Percentiles rank a stretch among this genome's conserved stretches.
These are phyloP conservation scores for Adansonia gregorii DNA, from an alignment of 441 rosid genomes.

Conservation along the genomic window DNA sequence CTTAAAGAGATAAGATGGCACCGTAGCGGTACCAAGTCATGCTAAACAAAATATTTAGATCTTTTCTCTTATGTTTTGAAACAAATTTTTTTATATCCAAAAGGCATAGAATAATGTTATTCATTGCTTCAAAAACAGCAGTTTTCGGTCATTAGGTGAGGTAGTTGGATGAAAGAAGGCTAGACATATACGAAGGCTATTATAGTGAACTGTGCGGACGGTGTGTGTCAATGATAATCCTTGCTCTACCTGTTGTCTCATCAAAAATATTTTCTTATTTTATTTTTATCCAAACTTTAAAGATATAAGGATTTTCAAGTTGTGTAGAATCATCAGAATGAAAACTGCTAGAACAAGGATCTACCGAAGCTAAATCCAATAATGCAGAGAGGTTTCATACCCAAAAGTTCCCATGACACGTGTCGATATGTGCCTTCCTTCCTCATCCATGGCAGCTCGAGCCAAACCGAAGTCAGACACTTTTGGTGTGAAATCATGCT, in stretches of 20 bases:
- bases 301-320: conserved; percentile 2
- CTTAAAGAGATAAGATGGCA: background rate
- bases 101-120: background rate
- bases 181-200: background rate
- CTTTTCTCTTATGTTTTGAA: background rate
- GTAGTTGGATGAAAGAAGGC: background rate
- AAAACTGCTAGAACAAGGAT: background rate
- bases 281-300: background rate
- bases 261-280: background rate
- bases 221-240: background rate
- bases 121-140: background rate
- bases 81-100: background rate
- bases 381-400: conserved; percentile 34
- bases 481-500: conserved; percentile 88
- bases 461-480: conserved; percentile 97
- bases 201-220: background rate
- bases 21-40: background rate
- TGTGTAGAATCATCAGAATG: background rate
- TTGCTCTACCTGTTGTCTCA: background rate
- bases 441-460: conserved; percentile 87
- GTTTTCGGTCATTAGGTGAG: background rate
- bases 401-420: conserved; percentile 99
- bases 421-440: conserved; percentile 82
- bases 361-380: background rate
- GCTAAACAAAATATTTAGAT: background rate